phyloP scores from a whole-genome alignment of 2,329 filamentous ascomycete species.

The Ilyonectria sp. region DNA sequence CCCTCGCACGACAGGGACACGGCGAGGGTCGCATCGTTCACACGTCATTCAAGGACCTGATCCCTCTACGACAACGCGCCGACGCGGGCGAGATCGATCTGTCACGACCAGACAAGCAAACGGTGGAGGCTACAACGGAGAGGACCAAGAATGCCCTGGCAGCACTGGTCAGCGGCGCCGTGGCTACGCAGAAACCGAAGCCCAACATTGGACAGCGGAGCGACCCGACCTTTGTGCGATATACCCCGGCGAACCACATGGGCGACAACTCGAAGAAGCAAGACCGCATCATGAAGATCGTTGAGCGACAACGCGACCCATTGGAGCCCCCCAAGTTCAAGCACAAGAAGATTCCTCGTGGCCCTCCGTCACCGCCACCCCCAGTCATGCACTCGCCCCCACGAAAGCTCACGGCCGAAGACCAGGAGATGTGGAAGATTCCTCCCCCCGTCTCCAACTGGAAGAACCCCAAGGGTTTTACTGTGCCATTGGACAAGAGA shows the following conservation, averaged over 20 bases:
- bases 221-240: slow-evolving; percentile 94
- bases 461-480: slow-evolving; percentile 99
- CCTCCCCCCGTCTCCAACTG: slow-evolving; percentile 93
- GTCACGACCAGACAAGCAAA: slow-evolving; percentile 85
- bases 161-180: slow-evolving; percentile 85
- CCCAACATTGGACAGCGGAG: slow-evolving; percentile 86
- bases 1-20: slow-evolving; percentile 92
- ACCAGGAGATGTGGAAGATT: slow-evolving; percentile 96
- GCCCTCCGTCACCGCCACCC: slow-evolving; percentile 91
- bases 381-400: slow-evolving; percentile 97
- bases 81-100: slow-evolving; percentile 93
- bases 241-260: slow-evolving; percentile 98
- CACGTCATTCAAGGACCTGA: slow-evolving; percentile 96
- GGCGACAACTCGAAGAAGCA: slow-evolving; percentile 88
- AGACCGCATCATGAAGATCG: slow-evolving; percentile 98
- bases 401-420: slow-evolving; percentile 93
- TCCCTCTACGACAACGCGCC: slow-evolving; percentile 92
- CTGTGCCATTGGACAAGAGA: slow-evolving; percentile 94
- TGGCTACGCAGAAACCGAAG: slow-evolving; percentile 95
- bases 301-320: slow-evolving; percentile 92
- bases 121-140: slow-evolving; percentile 87
- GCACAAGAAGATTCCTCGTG: slow-evolving; percentile 96
- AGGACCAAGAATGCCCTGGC: slow-evolving; percentile 90
- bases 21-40: slow-evolving; percentile 88
- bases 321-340: slow-evolving; percentile 99